Evolutionary conservation across 2,329 filamentous ascomycete species (phyloP).

Genomic region (Alternaria sp.): DNA sequence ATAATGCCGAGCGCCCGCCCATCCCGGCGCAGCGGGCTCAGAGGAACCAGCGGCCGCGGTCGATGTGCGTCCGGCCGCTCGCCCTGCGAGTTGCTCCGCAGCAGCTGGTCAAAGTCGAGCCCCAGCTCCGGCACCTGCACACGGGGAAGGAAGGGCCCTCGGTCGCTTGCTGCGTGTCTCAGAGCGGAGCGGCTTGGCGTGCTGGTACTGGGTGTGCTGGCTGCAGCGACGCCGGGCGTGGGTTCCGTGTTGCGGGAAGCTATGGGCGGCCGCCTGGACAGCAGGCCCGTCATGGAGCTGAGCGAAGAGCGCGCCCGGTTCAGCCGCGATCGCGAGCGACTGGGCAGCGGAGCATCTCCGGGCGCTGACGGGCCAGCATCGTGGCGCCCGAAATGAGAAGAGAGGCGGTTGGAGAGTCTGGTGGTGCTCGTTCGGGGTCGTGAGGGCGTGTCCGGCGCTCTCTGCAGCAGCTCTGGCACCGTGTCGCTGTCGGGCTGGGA

Average conservation of each 20-base stretch:
- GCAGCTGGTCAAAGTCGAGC: slow-evolving; percentile 47
- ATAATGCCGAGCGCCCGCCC: slow-evolving; percentile 45
- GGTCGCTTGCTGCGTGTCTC: slow-evolving; percentile 33
- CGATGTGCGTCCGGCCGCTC: slow-evolving; percentile 25
- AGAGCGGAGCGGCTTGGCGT: slow-evolving; percentile 25
- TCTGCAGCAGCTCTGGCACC: slow-evolving; percentile 29
- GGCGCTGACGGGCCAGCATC: slow-evolving; percentile 41
- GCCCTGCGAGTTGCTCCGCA: slow-evolving; percentile 19
- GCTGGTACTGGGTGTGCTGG: slow-evolving; percentile 23
- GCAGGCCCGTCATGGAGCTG: slow-evolving; percentile 40
- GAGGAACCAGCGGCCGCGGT: slow-evolving; percentile 22
- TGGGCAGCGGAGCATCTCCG: slow-evolving; percentile 10
- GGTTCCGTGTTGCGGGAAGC: slow-evolving; percentile 24
- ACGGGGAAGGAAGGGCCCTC: slow-evolving; percentile 40
- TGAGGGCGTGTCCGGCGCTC: slow-evolving; percentile 16
- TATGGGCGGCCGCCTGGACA: slow-evolving; percentile 37
- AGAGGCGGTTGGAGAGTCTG: slow-evolving; percentile 39
- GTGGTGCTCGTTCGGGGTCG: slow-evolving; percentile 31
- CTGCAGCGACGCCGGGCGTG: slow-evolving; percentile 16
- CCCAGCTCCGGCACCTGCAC: slow-evolving; percentile 47
- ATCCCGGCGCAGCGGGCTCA: slow-evolving; percentile 36
- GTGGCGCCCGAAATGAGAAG: slow-evolving; percentile 33
- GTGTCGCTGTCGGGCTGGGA: slow-evolving; percentile 22
- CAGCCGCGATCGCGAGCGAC: slow-evolving; percentile 42
- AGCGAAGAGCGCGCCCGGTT: slow-evolving; percentile 46